Base-by-base conservation (phyloP, 495 filamentous ascomycete genomes). In the Clavariopsis aquatica region DNA sequence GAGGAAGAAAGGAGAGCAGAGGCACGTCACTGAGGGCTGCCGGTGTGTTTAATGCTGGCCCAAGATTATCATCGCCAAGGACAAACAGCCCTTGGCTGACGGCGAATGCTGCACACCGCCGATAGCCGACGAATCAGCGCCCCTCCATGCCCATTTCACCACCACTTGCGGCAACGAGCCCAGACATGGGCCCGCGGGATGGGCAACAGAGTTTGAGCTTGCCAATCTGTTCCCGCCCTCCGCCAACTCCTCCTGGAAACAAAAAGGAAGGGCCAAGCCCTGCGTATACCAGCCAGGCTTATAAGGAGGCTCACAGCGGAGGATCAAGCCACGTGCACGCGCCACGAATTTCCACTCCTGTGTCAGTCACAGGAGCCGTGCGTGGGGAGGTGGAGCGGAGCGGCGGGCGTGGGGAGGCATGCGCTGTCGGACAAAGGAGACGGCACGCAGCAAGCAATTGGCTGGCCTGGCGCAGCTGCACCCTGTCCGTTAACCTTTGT, bases 41-140 rank as follows among this genome's bases (percentile, higher is more conserved):
- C 31, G 22, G 7, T 43, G 55, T 43, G 55, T 59, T 59, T 65
- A 59, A 65, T 59, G 53, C 54, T 53, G 51, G 55, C 20, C 43
- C 54, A 43, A 2, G 22, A 31, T 59, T 59, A 57, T n/a, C n/a
- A 43, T 53, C 62, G 46, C 54, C 27, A 31, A 55, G 46, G 23
- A 8, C n/a, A 3, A n/a, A n/a, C 38, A 8, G 47, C 6, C 47
- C 47, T 51, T 51, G 47, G 47, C 47, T 24, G 47, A 51, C 47
- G 47, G 38, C 3, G 38, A n/a, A 28, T 22, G 17, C 28, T 17
- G 28, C 28, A 13, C 51, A 23, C 51, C 51, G 51, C 51, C 51
- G 17, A 53, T 19, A 31, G 17, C 51, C 51, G 24, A 15, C 51
- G 10, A 53, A 53, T 53, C 23, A 53, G 26, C 17, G 6, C 17